Evolutionary conservation across 768 basidiomycete species (phyloP).

Genomic region (Imleria badia): DNA sequence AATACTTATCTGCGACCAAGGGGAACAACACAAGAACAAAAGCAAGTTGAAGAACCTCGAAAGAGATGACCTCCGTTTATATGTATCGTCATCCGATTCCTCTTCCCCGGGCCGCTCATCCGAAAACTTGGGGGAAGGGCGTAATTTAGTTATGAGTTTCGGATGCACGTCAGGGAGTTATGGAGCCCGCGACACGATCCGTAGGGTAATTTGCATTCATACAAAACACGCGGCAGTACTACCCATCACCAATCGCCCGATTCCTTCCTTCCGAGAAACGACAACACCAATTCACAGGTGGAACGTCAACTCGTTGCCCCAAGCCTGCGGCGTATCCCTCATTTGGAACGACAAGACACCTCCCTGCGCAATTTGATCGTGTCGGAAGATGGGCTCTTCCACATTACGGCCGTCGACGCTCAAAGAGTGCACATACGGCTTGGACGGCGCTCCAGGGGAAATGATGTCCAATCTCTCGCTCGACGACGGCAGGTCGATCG

Average conservation of each 20-base stretch:
- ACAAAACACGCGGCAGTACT: too few species aligned
- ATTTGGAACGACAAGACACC: constrained; percentile 64
- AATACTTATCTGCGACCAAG: too few species aligned
- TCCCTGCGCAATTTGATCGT: constrained; percentile 60
- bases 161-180: too few species aligned
- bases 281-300: background rate
- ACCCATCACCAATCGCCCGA: background rate
- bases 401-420: constrained; percentile 51
- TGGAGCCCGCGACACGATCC: too few species aligned
- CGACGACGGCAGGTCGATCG: constrained; percentile 50
- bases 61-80: too few species aligned
- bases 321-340: constrained; percentile 48
- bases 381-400: constrained; percentile 50
- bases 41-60: too few species aligned
- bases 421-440: constrained; percentile 61
- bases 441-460: constrained; percentile 55
- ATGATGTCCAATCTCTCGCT: constrained; percentile 45
- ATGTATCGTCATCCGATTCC: too few species aligned
- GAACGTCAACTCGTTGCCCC: constrained; percentile 31
- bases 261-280: background rate
- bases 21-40: too few species aligned
- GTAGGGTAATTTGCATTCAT: too few species aligned
- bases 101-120: too few species aligned
- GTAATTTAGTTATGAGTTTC: too few species aligned
- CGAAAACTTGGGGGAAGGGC: too few species aligned